Evolutionary conservation across 139 green algal genomes (phyloP), one percentile per base, ranked within the genome.

Genomic region (Coelastrella sp.): DNA sequence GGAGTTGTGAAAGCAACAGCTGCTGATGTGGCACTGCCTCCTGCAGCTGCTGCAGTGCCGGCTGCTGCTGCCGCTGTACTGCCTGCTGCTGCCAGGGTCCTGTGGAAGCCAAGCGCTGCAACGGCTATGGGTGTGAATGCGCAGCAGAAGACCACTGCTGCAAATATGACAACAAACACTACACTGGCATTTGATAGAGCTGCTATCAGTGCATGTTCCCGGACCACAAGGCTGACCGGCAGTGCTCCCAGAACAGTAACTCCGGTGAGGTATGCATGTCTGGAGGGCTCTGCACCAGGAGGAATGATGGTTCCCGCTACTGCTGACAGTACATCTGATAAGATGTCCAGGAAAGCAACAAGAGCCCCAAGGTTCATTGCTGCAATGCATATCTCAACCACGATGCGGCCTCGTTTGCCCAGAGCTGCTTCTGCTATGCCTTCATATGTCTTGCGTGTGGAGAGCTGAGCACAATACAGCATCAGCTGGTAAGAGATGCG

Each of bases 271-370:
- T 97, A 95, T 1, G 85, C 91, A 68, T 92, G 95, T 5, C 96
- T 92, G 0, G 93, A 96, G 0, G 96, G 96, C 92, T 98, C 96
- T 1, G 96, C 95, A 7, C 96, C 96, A 0, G 96, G 95, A 4
- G 96, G 96, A 72, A 98, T 96, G 66, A 98, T 91, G 0, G 94
- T 98, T 56, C 96, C 95, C 5, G 96, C 95, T 76, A 98, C 96
- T 4, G 85, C 84, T 0, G 93, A 97, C 22, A 98, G 81, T 12
- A 96, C 93, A 91, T 98, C 96, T 15, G 95, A 95, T 74, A 98
- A 84, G 79, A 98, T 97, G 93, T 97, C 97, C 20, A 98, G 88
- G 91, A 97, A 98, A 0, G 96, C 95, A 7, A 98, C 95, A 12
- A 98, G 89, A 81, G 75, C 89, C 11, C 94, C 94, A 65, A 96